Base-by-base conservation (phyloP, 2,329 filamentous ascomycete genomes). In the Fusarium sulawesiense region DNA sequence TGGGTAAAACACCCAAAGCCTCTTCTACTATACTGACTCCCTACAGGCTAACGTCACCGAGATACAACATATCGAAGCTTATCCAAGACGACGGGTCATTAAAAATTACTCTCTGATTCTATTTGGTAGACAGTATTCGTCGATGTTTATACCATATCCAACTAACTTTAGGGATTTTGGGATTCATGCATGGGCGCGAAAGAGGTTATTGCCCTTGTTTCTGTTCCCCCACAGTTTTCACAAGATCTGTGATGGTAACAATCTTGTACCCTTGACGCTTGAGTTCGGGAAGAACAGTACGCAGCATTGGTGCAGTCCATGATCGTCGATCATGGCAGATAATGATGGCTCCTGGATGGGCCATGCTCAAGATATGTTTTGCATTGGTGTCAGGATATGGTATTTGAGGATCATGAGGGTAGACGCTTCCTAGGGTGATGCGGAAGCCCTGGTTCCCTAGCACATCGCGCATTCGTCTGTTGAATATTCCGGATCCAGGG, bases 391-490 rank as follows among this genome's bases (percentile, higher is more conserved):
- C 82, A 71, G 88, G 86, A 75, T 87, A 90, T 12, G 84, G 83
- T 61, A 97, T 91, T 83, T 97, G 93, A n/a, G 94, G 90, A 81
- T 97, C 94, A 81, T 97, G 93, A 7, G 94, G 94, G 80, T 97
- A 97, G 42, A 97, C 90, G 78, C 89, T 90, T 4, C 94, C 94
- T 41, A 97, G 82, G n/a, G 94, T 91, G 54, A 96, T 84, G 51
- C 85, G 84, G 79, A 93, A 94, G 6, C 89, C 90, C 65, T 93
- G 77, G 54, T 80, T 83, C 34, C 81, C 80, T 10, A 93, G 80
- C 37, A 91, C 77, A 34, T 80, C 78, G 21, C 92, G 84, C 89
- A 97, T 94, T 20, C 87, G 79, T 44, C 83, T 82, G 75, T 87
- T 93, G 82, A 97, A 97, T 78, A 97, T 91, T 16, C 94, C 94